A percentile compares a stretch with the other conserved stretches of the same genome.
These are phyloP conservation scores for Nothophoma quercina DNA, from an alignment of 2,329 filamentous ascomycete species.

Conservation along the genomic window DNA sequence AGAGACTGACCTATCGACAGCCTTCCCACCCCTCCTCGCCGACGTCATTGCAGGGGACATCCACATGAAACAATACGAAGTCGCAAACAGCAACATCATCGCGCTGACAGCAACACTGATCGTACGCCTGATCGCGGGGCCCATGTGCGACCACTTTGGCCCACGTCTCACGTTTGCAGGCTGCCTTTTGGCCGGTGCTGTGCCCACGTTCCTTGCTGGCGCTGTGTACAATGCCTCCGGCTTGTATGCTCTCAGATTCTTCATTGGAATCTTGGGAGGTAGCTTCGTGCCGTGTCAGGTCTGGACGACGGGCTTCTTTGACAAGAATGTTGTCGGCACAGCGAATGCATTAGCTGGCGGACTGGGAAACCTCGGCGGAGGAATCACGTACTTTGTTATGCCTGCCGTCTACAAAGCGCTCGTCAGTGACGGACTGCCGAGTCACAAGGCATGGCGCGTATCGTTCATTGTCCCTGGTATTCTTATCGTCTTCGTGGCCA, in stretches of 20 bases:
- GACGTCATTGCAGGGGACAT: slow-evolving; percentile 78
- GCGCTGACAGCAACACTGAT: slow-evolving; percentile 61
- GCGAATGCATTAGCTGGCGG: slow-evolving; percentile 82
- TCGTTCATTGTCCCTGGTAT: slow-evolving; percentile 83
- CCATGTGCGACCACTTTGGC: slow-evolving; percentile 81
- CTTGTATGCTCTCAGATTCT: slow-evolving; percentile 76
- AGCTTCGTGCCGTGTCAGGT: slow-evolving; percentile 86
- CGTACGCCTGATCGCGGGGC: slow-evolving; percentile 78
- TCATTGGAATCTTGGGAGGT: slow-evolving; percentile 78
- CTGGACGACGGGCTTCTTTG: slow-evolving; percentile 90
- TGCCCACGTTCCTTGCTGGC: slow-evolving; percentile 84
- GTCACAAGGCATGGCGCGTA: slow-evolving; percentile 79
- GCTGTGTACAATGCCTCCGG: slow-evolving; percentile 71
- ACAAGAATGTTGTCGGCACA: slow-evolving; percentile 92
- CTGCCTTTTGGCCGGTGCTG: slow-evolving; percentile 74
- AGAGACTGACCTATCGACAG: slow-evolving; percentile 23
- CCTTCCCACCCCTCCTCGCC: slow-evolving; percentile 39
- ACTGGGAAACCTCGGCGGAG: slow-evolving; percentile 38
- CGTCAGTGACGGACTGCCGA: slow-evolving; percentile 61
- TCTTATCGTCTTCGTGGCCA: slow-evolving; percentile 70
- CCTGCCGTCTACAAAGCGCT: slow-evolving; percentile 83
- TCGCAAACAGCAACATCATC: slow-evolving; percentile 88
- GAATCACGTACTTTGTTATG: slow-evolving; percentile 73
- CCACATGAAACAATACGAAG: slow-evolving; percentile 70
- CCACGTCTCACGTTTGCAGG: slow-evolving; percentile 79